Evolutionary conservation across 345 rosid species (phyloP), one percentile per base, ranked within the genome.

Genomic region (Camelina neglecta): DNA sequence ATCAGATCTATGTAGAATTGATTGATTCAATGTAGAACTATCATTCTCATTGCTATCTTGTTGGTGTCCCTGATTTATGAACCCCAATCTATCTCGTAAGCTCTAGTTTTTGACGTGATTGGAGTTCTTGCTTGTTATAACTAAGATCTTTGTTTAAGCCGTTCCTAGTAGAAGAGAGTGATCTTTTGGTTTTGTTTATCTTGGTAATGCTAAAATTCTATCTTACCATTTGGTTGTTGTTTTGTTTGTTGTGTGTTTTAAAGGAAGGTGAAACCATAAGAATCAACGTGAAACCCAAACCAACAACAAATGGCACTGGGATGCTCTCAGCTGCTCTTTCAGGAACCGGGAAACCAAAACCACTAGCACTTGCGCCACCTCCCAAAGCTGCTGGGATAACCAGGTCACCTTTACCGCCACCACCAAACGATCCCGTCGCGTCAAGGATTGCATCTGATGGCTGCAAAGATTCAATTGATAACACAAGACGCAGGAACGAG

Each of bases 221-320:
- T 38, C 50, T 23, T 71, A 24, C 11, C 24, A 29, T 42, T 54
- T 5, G 41, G 8, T 8, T 36, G 41, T 8, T 36, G 41, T 36
- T 42, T 54, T 5, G 41, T 5, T 8, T 36, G 41, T 8, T 36
- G 41, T 36, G 31, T 29, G 31, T 29, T 8, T 68, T 82, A 0
- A 70, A 96, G 99, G 99, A 96, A 82, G 99, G 99, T 59, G 98
- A 96, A 84, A 96, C 99, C 6, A 96, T 96, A 56, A 85, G 96
- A 75, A 96, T 96, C 83, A 96, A 91, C 59, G 99, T 96, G 81
- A 93, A 96, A 89, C 89, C 75, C 16, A 96, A 91, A 74, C 85
- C 93, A 21, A 39, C 96, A 6, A 77, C 81, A 54, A 79, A 84
- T 79, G 99, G 98, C 71, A 88, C 99, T 18, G 96, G 98, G 47